Base-by-base conservation (phyloP, 2,329 filamentous ascomycete genomes). In the Dothistroma pini region DNA sequence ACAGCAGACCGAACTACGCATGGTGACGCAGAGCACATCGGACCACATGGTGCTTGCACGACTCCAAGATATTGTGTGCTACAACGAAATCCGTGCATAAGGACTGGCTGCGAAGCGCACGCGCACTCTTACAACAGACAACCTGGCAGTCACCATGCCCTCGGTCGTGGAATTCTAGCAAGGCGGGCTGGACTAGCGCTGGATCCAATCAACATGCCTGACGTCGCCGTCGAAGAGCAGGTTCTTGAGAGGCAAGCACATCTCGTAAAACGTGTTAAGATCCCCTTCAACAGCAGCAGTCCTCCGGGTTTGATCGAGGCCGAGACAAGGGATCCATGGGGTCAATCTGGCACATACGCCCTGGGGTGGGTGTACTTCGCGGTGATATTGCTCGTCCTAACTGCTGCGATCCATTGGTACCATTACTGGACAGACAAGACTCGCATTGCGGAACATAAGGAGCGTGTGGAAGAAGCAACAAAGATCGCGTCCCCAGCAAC, bases 381-480 rank as follows among this genome's bases (percentile, higher is more conserved):
- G 56, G 75, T 96, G 54, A 85, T 87, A 55, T 75, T 97, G 62
- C 82, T 93, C 65, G 82, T 84, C 31, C 70, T 85, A 57, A 86
- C 93, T 4, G 78, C 89, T 11, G 70, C 88, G 11, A 80, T 93
- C 72, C 86, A 91, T 67, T 82, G 90, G 72, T 96, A 93, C 81
- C 89, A 96, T 75, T 87, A 89, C 68, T 96, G 91, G 88, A 91
- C 93, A 69, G 93, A 97, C 79, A 96, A 95, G 78, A 91, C 96
- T 67, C 86, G 93, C 67, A 90, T 93, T 68, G 93, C 91, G 64
- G 85, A 95, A 62, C 90, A 95, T 78, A 93, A 96, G 78, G 88
- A 95, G 72, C 86, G 91, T 73, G 82, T 90, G 69, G 83, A 90
- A 71, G 83, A 87, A 69, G 83, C 88, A 69, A 87, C 85, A 73